phyloP scores from a whole-genome alignment of 352 stramenopile species.

The Phytophthora podocarpi region DNA sequence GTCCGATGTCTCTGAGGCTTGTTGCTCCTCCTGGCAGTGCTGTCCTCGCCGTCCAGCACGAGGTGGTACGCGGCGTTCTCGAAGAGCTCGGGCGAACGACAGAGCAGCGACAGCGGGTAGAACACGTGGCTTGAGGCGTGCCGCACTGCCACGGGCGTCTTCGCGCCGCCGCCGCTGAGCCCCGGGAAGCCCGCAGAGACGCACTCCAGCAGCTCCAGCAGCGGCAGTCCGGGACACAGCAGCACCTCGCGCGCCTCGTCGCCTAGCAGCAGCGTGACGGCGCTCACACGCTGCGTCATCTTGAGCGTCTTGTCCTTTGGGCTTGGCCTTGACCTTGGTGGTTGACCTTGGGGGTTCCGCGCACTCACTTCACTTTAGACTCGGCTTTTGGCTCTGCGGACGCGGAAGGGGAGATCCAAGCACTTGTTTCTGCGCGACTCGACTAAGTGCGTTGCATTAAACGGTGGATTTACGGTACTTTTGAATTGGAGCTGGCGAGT shows the following conservation, averaged over 20 bases:
- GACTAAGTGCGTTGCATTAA: constrained; percentile 17
- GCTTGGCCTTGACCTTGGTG: background rate
- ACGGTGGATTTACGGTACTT: constrained; percentile 6
- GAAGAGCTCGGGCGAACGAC: constrained; percentile 58
- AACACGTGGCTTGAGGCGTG: constrained; percentile 46
- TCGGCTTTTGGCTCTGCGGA: constrained; percentile 6
- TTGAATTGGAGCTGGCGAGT: constrained; percentile 1
- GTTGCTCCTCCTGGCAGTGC: background rate
- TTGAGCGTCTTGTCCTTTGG: background rate
- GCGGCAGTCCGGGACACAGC: constrained; percentile 38
- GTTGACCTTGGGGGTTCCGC: too few species aligned
- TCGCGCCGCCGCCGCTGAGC: background rate
- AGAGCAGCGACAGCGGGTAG: constrained; percentile 76
- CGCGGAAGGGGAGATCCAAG: constrained; percentile 17
- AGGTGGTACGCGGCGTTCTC: constrained; percentile 51
- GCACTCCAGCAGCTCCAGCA: constrained; percentile 62
- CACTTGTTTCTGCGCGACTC: background rate
- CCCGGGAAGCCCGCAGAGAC: constrained; percentile 48
- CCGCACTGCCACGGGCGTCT: constrained; percentile 28
- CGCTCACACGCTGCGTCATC: constrained; percentile 43
- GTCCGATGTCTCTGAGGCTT: constrained; percentile 9
- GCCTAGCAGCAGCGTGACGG: constrained; percentile 44
- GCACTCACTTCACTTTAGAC: constrained; percentile 19
- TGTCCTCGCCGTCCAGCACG: constrained; percentile 30
- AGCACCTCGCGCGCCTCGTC: constrained; percentile 42